These are phyloP conservation scores for Termitomyces sp. DNA, from an alignment of 768 basidiomycete species.

Conservation along the genomic window DNA sequence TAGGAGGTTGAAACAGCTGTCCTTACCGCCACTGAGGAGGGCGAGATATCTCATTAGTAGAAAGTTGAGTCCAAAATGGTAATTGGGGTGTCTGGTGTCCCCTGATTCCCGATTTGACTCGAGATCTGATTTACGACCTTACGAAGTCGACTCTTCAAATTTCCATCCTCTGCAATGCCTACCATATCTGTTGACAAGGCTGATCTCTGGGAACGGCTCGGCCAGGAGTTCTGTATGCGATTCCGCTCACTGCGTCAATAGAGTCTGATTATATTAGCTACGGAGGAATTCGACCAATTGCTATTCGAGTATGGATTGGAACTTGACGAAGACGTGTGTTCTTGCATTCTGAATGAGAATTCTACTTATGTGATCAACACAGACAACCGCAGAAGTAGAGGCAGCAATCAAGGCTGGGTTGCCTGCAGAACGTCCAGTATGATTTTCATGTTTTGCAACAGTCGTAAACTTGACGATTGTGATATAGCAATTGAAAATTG, in stretches of 20 bases:
- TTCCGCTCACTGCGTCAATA: constrained; percentile 12
- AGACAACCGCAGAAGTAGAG: constrained; percentile 90
- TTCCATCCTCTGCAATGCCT: constrained; percentile 57
- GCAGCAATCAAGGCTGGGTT: constrained; percentile 77
- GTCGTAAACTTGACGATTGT: background rate
- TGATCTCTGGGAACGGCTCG: constrained; percentile 87
- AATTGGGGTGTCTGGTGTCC: constrained; percentile 17
- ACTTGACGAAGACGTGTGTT: constrained; percentile 90
- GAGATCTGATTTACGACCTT: constrained; percentile 16
- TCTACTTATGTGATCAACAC: background rate
- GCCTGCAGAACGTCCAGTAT: constrained; percentile 78
- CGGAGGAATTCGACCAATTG: constrained; percentile 91
- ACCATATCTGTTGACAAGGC: constrained; percentile 95
- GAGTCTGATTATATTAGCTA: constrained; percentile 44
- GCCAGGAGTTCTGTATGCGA: constrained; percentile 66
- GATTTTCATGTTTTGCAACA: constrained; percentile 15
- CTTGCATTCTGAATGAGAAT: background rate
- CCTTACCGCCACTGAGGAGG: constrained; percentile 95
- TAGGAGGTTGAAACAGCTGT: constrained; percentile 91
- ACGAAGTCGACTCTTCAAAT: constrained; percentile 5
- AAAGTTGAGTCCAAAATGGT: constrained; percentile 10
- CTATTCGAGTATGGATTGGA: constrained; percentile 98
- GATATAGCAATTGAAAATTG: constrained; percentile 91
- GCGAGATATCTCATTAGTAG: constrained; percentile 83
- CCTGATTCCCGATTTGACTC: constrained; percentile 23